Percentiles rank a stretch among this genome's conserved stretches.
phyloP scores from a whole-genome alignment of 1,284 basidiomycete genomes.

The Moesziomyces antarcticus region DNA sequence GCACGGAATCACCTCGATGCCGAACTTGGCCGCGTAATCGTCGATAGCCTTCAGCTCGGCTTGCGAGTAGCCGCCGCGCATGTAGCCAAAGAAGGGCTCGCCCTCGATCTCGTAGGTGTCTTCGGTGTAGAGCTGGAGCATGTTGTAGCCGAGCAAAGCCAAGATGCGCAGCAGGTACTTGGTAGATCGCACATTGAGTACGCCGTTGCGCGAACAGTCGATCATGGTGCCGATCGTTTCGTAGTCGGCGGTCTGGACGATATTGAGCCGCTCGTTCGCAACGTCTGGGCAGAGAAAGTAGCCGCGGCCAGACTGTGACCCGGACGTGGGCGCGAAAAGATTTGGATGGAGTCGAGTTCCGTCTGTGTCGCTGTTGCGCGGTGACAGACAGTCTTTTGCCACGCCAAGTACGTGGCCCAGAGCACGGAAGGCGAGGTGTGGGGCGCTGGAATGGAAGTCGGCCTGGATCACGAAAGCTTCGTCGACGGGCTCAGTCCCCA shows the following conservation, averaged over 20 bases:
- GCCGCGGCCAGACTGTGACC: background rate
- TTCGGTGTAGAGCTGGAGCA: constrained; percentile 65
- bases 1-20: constrained; percentile 61
- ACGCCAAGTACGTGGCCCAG: constrained; percentile 52
- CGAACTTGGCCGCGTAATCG: constrained; percentile 60
- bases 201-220: constrained; percentile 69
- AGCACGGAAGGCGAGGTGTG: constrained; percentile 45
- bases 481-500: background rate
- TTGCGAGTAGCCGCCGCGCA: constrained; percentile 60
- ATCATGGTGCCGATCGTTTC: constrained; percentile 68
- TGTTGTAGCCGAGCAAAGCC: constrained; percentile 67
- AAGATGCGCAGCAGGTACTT: constrained; percentile 64
- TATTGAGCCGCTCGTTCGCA: constrained; percentile 29
- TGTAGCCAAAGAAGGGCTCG: constrained; percentile 69
- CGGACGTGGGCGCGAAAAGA: constrained; percentile 14
- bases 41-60: constrained; percentile 66
- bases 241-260: constrained; percentile 41
- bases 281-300: constrained; percentile 16
- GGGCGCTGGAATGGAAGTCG: constrained; percentile 22
- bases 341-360: constrained; percentile 13
- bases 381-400: constrained; percentile 22
- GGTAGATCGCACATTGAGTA: constrained; percentile 60
- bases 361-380: background rate
- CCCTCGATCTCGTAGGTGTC: constrained; percentile 67
- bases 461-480: constrained; percentile 14